These are phyloP conservation scores for Barnettozyma wickerhamii DNA, from an alignment of 805 yeast genomes.

Conservation along the genomic window DNA sequence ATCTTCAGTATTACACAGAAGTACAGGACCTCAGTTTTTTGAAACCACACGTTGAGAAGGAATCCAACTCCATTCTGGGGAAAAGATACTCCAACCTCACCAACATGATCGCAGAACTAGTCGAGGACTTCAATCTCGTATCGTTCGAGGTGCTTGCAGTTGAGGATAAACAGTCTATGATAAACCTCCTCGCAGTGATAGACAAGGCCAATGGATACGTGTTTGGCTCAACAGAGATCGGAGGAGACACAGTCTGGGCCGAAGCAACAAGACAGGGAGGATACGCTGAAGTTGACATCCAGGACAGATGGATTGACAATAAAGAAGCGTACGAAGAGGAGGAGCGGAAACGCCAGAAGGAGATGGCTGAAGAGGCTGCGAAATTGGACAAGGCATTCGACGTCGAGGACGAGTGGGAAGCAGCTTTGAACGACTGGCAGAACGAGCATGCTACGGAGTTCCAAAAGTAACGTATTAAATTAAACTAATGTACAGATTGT, in stretches of 20 bases:
- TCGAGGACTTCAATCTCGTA: conserved; percentile 83
- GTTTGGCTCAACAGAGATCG: conserved; percentile 88
- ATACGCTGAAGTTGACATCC: conserved; percentile 58
- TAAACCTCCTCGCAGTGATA: conserved; percentile 64
- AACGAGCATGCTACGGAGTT: conserved; percentile 30
- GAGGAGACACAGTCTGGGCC: conserved; percentile 98
- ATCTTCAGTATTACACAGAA: conserved; percentile 83
- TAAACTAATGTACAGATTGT: too few species aligned
- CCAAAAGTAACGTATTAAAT: conserved; percentile 10
- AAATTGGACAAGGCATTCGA: conserved; percentile 39
- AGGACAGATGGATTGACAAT: conserved; percentile 92
- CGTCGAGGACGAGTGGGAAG: conserved; percentile 71
- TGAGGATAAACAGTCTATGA: conserved; percentile 92
- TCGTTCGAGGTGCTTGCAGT: conserved; percentile 86
- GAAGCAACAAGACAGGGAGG: conserved; percentile 86
- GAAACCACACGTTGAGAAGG: conserved; percentile 64
- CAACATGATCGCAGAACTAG: conserved; percentile 72
- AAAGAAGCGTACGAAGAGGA: conserved; percentile 72
- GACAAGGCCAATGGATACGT: conserved; percentile 94
- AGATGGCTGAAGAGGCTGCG: conserved; percentile 38
- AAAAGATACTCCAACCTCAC: conserved; percentile 64
- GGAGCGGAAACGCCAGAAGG: conserved; percentile 43
- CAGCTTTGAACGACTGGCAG: conserved; percentile 58
- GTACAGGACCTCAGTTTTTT: conserved; percentile 78
- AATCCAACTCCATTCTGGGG: conserved; percentile 62